Conservation (phyloP, 768 basidiomycete species). For the Termitomyces sp. region DNA sequence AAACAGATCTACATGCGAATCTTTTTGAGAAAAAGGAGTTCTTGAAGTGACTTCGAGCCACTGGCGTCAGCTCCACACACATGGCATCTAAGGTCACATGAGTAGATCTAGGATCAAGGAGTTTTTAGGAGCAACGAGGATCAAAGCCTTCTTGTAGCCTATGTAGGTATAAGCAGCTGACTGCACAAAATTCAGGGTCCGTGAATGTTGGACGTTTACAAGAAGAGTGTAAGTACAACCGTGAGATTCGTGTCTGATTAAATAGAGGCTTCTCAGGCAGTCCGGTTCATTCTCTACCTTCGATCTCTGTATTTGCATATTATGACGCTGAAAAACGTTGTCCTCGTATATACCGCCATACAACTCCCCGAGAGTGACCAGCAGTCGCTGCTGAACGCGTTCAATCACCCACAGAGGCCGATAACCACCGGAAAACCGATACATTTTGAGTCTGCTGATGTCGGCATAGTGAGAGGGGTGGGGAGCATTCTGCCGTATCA, state of each 20-base stretch:
- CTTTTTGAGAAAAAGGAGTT: not conserved
- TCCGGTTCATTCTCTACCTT: not conserved
- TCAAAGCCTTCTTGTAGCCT: not conserved
- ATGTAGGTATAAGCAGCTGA: not conserved
- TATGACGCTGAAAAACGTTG: slow-evolving; percentile 5
- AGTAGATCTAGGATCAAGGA: not conserved
- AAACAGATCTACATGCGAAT: not conserved
- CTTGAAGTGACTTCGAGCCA: too few species aligned
- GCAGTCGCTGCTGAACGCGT: slow-evolving; percentile 4
- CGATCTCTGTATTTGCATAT: not conserved
- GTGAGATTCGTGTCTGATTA: slow-evolving; percentile 6
- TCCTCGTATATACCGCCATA: slow-evolving; percentile 14
- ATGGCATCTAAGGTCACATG: not conserved
- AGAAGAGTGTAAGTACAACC: slow-evolving; percentile 1
- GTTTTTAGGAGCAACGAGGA: not conserved
- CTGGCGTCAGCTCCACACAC: too few species aligned
- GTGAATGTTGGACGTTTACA: slow-evolving; percentile 6
- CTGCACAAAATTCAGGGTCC: slow-evolving; percentile 3
- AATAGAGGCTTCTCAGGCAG: slow-evolving; percentile 7
- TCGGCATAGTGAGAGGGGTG: slow-evolving; percentile 4
- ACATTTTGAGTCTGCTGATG: slow-evolving; percentile 6
- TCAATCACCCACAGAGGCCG: slow-evolving; percentile 7
- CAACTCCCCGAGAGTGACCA: not conserved
- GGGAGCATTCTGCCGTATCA: slow-evolving; percentile 1
- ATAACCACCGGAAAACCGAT: not conserved